Evolutionary conservation across 2,329 filamentous ascomycete genomes (phyloP).

Genomic region (Tolypocladium endophyticum): DNA sequence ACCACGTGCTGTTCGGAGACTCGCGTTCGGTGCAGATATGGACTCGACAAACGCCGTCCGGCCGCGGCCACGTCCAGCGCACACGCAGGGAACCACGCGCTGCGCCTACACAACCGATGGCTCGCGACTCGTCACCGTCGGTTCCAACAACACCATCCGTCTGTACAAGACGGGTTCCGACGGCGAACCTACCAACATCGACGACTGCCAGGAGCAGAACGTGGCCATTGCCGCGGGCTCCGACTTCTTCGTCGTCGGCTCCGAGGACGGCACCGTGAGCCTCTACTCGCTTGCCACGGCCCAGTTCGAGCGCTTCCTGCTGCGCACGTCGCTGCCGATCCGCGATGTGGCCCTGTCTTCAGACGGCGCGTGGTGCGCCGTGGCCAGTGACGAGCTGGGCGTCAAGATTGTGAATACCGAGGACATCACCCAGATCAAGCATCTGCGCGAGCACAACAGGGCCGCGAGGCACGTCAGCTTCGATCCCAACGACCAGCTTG

Average conservation of each 20-base stretch:
- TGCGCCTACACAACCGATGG: slow-evolving; percentile 87
- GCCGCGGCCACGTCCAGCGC: slow-evolving; percentile 55
- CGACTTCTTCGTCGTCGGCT: slow-evolving; percentile 77
- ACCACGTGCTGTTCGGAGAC: neutral
- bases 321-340: slow-evolving; percentile 75
- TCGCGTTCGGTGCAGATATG: slow-evolving; percentile 7
- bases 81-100: slow-evolving; percentile 79
- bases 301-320: slow-evolving; percentile 68
- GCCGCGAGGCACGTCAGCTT: slow-evolving; percentile 90
- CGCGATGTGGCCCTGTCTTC: slow-evolving; percentile 76
- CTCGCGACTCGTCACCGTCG: slow-evolving; percentile 76
- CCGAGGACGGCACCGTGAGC: slow-evolving; percentile 93
- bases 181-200: slow-evolving; percentile 85
- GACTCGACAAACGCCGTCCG: slow-evolving; percentile 26
- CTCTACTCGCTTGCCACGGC: slow-evolving; percentile 73
- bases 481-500: slow-evolving; percentile 64
- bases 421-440: slow-evolving; percentile 66
- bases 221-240: slow-evolving; percentile 66
- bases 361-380: slow-evolving; percentile 79
- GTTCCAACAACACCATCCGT: slow-evolving; percentile 86
- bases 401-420: slow-evolving; percentile 80
- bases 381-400: slow-evolving; percentile 90
- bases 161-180: slow-evolving; percentile 87
- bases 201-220: slow-evolving; percentile 83
- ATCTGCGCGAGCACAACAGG: slow-evolving; percentile 72